Evolutionary conservation across 1,139 yeast genomes (phyloP), one percentile per base, ranked within the genome.

Genomic region (Pichia sp.): DNA sequence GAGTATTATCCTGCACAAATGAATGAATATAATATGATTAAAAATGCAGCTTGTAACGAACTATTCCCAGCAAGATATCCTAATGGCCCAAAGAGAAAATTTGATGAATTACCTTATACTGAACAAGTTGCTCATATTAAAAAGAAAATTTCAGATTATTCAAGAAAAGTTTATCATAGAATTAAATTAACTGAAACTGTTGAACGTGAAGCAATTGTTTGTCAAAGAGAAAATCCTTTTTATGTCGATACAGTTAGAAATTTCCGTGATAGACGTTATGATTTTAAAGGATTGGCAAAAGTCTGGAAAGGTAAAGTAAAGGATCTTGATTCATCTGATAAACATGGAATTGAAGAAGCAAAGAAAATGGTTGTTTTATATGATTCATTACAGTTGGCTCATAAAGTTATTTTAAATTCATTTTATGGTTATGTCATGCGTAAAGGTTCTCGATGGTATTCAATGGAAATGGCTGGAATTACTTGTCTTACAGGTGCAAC

Each of bases 391-490:
- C 99, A 94, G 66, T 73, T 94, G 53, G 98, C 98, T 0, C 98
- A 94, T 63, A 94, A 94, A 60, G 97, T 92, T 58, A 94, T 94
- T 68, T 73, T 94, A 58, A 94, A 94, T 60, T 92, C 98, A 0
- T 94, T 94, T 61, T 94, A 94, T 58, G 99, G 99, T 39, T 94
- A 94, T 60, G 98, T 92, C 24, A 94, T 94, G 98, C 78, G 99
- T 66, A 94, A 92, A 60, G 99, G 98, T 31, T 90, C 97, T 0
- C 75, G 99, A 51, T 94, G 99, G 99, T 94, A 90, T 59, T 92
- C 98, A 0, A 90, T 94, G 95, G 98, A 92, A 65, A 94, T 94
- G 98, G 99, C 98, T 0, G 99, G 98, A 51, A 95, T 94, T 20
- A 94, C 99, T 0, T 94, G 98, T 73, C 73, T 90, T 44, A 94